Evolutionary conservation across 2,329 filamentous ascomycete genomes (phyloP), one percentile per base, ranked within the genome.

Genomic region (Paracorniculantispora psalliotae): DNA sequence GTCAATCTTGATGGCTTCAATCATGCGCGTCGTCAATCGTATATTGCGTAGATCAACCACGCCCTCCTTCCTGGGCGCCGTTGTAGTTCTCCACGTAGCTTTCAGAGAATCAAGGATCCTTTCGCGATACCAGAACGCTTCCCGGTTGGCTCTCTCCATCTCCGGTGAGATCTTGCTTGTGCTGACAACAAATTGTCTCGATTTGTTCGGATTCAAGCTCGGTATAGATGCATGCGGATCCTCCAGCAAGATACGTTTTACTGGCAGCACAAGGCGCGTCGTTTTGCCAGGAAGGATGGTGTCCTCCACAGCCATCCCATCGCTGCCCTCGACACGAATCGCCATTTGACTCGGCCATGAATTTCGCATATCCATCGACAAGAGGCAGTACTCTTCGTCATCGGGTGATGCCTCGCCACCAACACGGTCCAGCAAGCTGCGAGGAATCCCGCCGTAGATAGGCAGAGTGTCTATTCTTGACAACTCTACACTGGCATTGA

Each of bases 71-170:
- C 75, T 71, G 0, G 78, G 76, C 1, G 77, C 76, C 1, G 78
- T 77, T 1, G 65, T 77, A 0, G 84, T 84, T 58, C 78, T 83
- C 92, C 92, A 97, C 0, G 80, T 83, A 0, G 88, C 91, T 26
- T 79, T 80, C 10, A 96, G 75, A 44, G 80, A 79, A 61, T 88
- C 86, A 3, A 97, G 80, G 2, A 97, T 81, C 68, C 85, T 86
- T 71, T 96, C 90, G 17, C 92, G 85, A 71, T 91, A 96, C 92
- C 92, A 97, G 71, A 97, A 97, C 0, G 87, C 85, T 73, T 96
- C 91, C 54, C 92, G 81, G 61, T 82, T 88, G 13, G 86, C 83
- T 35, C 89, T 84, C 73, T 97, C 92, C 46, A 82, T 83, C 63
- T 94, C 91, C 0, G 91, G 89, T 0, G 89, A 87, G 59, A 92